Percentiles rank a stretch among this genome's conserved stretches.
phyloP scores from a whole-genome alignment of 257 asterid species.

The Orobanche coerulescens region DNA sequence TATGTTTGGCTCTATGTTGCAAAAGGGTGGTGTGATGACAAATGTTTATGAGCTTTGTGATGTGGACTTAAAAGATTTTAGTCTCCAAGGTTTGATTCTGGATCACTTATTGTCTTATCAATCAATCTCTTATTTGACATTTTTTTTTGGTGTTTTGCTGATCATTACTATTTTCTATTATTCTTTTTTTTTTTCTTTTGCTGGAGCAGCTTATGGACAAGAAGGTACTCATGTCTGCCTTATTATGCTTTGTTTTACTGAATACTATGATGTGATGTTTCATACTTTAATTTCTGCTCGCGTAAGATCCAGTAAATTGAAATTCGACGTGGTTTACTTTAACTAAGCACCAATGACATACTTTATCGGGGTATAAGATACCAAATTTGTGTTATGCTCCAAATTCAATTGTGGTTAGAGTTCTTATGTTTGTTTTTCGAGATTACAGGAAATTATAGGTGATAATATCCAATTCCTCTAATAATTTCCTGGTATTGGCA shows the following conservation, averaged over 20 bases:
- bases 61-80: constrained; percentile 92
- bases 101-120: not conserved
- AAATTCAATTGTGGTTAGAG: not conserved
- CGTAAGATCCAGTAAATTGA: not conserved
- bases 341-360: no score
- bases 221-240: constrained; percentile 48
- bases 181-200: constrained; percentile 20
- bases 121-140: not conserved
- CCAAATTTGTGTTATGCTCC: no score
- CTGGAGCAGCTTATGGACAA: constrained; percentile 68
- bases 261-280: not conserved
- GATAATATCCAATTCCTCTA: not conserved
- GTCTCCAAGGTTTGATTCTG: constrained; percentile 71
- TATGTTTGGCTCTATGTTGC: constrained; percentile 71
- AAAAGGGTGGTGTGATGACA: constrained; percentile 79
- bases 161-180: constrained; percentile 19
- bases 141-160: constrained; percentile 20
- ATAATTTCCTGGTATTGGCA: no score
- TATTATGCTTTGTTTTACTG: not conserved
- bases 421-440: not conserved
- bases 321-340: no score
- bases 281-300: not conserved
- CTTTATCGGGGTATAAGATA: no score
- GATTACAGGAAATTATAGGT: not conserved
- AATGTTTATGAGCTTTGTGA: constrained; percentile 89